Evolutionary conservation across 805 yeast species (phyloP).

Genomic region (Kluyveromyces wickerhamii): DNA sequence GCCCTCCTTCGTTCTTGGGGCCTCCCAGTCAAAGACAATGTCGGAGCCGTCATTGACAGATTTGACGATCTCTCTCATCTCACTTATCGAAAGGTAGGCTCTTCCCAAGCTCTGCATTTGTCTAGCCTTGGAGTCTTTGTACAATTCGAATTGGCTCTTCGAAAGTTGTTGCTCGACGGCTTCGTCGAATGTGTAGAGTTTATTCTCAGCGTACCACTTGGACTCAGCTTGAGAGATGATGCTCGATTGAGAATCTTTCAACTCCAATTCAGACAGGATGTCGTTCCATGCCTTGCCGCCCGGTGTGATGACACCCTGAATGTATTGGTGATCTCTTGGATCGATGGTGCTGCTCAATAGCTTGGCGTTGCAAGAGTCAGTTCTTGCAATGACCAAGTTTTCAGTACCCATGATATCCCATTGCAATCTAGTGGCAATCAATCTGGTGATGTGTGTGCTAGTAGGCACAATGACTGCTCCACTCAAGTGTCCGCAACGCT

Average conservation of each 20-base stretch:
- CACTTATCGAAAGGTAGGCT: slow-evolving; percentile 20
- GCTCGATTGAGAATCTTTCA: slow-evolving; percentile 29
- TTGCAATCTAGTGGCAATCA: slow-evolving; percentile 51
- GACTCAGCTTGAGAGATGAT: slow-evolving; percentile 35
- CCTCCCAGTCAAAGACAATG: slow-evolving; percentile 49
- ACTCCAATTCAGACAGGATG: slow-evolving; percentile 36
- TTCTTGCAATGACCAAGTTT: slow-evolving; percentile 51
- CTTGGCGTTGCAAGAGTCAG: slow-evolving; percentile 50
- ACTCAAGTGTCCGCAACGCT: slow-evolving; percentile 56
- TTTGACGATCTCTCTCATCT: slow-evolving; percentile 16
- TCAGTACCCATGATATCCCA: slow-evolving; percentile 58
- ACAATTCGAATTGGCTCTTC: slow-evolving; percentile 18
- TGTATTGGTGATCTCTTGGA: slow-evolving; percentile 48
- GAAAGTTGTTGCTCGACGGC: slow-evolving; percentile 33
- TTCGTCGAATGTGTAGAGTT: slow-evolving; percentile 42
- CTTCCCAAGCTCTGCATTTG: slow-evolving; percentile 18
- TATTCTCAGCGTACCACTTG: slow-evolving; percentile 39
- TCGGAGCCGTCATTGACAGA: slow-evolving; percentile 26
- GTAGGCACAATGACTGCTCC: slow-evolving; percentile 59
- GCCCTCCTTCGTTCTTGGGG: slow-evolving; percentile 52
- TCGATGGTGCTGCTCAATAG: slow-evolving; percentile 45
- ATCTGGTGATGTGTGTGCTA: slow-evolving; percentile 44
- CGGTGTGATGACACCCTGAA: slow-evolving; percentile 39
- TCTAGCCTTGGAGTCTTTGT: slow-evolving; percentile 15
- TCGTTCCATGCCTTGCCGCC: slow-evolving; percentile 37